A percentile compares a stretch with the other conserved stretches of the same genome.
Conservation (phyloP, 306 rosid genomes). For the Corylus avellana region DNA sequence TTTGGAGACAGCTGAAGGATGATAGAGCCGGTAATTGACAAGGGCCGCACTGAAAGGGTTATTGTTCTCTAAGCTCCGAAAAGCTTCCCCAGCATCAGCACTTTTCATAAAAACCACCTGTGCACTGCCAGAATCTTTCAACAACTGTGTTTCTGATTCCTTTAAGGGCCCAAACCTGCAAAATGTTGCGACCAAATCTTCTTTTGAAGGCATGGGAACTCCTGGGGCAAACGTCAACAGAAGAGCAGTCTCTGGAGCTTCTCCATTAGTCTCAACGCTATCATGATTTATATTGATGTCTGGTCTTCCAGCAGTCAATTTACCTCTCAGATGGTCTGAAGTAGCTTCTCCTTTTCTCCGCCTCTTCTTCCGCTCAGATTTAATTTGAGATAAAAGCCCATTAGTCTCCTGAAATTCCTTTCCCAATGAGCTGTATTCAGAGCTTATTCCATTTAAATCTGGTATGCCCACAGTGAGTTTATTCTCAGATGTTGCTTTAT, state of each 20-base stretch:
- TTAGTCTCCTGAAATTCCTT: slow-evolving; percentile 39
- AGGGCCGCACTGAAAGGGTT: slow-evolving; percentile 58
- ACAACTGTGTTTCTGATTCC: slow-evolving; percentile 55
- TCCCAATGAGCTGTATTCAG: slow-evolving; percentile 37
- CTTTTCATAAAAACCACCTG: slow-evolving; percentile 59
- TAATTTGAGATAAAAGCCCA: slow-evolving; percentile 31
- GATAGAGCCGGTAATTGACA: slow-evolving; percentile 49
- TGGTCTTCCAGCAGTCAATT: slow-evolving; percentile 26
- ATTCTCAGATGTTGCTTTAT: slow-evolving; percentile 28
- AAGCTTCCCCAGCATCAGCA: slow-evolving; percentile 67
- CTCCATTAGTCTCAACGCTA: slow-evolving; percentile 38
- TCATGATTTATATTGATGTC: slow-evolving; percentile 24
- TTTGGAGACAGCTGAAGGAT: slow-evolving; percentile 37
- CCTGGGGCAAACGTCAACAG: slow-evolving; percentile 63
- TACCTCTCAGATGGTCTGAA: slow-evolving; percentile 25
- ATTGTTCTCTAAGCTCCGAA: slow-evolving; percentile 52
- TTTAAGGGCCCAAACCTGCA: slow-evolving; percentile 75
- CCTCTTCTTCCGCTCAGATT: slow-evolving; percentile 39
- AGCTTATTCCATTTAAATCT: slow-evolving; percentile 61
- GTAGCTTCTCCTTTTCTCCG: slow-evolving; percentile 40
- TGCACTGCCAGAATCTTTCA: slow-evolving; percentile 46
- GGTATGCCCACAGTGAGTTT: slow-evolving; percentile 44
- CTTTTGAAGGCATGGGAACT: slow-evolving; percentile 62
- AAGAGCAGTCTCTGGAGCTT: slow-evolving; percentile 53
- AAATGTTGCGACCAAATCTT: slow-evolving; percentile 60